Evolutionary conservation across 1,284 basidiomycete genomes (phyloP).

Genomic region (Trichosporon ovoides): DNA sequence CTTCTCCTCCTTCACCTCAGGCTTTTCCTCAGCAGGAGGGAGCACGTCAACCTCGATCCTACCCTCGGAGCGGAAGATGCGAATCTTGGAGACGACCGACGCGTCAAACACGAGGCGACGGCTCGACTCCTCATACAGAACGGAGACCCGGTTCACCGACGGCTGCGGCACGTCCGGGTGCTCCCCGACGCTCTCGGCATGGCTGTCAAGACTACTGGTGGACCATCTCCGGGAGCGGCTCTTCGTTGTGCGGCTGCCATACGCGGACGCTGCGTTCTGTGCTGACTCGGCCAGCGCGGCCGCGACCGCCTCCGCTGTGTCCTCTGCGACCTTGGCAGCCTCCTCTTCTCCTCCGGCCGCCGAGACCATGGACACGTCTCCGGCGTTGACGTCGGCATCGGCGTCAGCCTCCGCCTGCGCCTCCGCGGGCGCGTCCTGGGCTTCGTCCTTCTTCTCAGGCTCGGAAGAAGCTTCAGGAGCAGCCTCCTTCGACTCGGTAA

Average conservation of each 20-base stretch:
- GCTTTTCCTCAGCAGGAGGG: conserved; percentile 6
- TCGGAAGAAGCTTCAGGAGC: conserved; percentile 51
- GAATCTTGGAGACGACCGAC: conserved; percentile 72
- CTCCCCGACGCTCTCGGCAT: conserved; percentile 16
- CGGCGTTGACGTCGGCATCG: conserved; percentile 13
- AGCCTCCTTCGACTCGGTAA: neutral
- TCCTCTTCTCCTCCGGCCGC: conserved; percentile 16
- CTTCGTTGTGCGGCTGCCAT: conserved; percentile 23
- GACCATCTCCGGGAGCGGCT: conserved; percentile 25
- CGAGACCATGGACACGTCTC: conserved; percentile 35
- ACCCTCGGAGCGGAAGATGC: conserved; percentile 73
- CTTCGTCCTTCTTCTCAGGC: conserved; percentile 44
- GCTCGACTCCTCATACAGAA: conserved; percentile 84
- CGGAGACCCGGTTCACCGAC: conserved; percentile 59
- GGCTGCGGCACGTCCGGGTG: conserved; percentile 14
- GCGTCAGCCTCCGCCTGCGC: conserved; percentile 16
- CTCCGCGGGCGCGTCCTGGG: neutral
- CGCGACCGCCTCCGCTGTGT: conserved; percentile 22
- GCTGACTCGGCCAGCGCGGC: conserved; percentile 28
- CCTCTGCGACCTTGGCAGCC: conserved; percentile 15
- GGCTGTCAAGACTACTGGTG: conserved; percentile 23
- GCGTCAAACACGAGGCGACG: conserved; percentile 83
- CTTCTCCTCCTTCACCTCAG: neutral
- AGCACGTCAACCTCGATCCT: conserved; percentile 70
- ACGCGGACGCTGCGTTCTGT: conserved; percentile 31